A percentile compares a stretch with the other conserved stretches of the same genome.
phyloP scores from a whole-genome alignment of 2,329 filamentous ascomycete genomes.

The Fusarium tuaranense region DNA sequence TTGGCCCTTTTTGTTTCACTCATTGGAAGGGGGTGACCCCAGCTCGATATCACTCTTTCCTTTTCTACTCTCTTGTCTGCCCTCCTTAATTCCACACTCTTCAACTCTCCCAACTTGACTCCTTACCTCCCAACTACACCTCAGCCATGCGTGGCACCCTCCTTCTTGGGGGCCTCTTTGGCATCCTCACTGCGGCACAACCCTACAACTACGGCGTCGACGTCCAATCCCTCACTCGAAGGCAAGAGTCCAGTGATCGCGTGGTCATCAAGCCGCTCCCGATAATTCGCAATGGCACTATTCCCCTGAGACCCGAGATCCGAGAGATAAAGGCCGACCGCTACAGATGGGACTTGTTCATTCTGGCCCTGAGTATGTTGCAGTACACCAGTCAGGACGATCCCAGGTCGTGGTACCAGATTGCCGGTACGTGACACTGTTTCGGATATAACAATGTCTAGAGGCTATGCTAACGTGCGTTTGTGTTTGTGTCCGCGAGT shows the following conservation, averaged over 20 bases:
- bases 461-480: slow-evolving; percentile 15
- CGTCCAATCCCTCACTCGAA: slow-evolving; percentile 53
- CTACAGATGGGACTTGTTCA: slow-evolving; percentile 80
- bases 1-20: slow-evolving; percentile 4
- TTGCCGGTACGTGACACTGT: slow-evolving; percentile 69
- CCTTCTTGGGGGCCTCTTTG: slow-evolving; percentile 20
- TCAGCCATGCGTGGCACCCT: slow-evolving; percentile 29
- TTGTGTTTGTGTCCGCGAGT: not conserved
- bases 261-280: slow-evolving; percentile 60
- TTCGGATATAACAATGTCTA: not conserved
- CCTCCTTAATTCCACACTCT: not conserved
- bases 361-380: slow-evolving; percentile 80
- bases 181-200: slow-evolving; percentile 31
- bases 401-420: slow-evolving; percentile 80
- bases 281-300: slow-evolving; percentile 51
- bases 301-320: slow-evolving; percentile 72
- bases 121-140: not conserved
- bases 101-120: not conserved
- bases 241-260: slow-evolving; percentile 50
- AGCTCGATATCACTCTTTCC: not conserved
- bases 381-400: slow-evolving; percentile 73
- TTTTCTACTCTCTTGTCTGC: not conserved
- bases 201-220: slow-evolving; percentile 66
- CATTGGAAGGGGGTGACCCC: not conserved
- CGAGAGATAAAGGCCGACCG: slow-evolving; percentile 71